A percentile compares a stretch with the other conserved stretches of the same genome.
Conservation (phyloP, 768 basidiomycete species). For the Trametes gibbosa region DNA sequence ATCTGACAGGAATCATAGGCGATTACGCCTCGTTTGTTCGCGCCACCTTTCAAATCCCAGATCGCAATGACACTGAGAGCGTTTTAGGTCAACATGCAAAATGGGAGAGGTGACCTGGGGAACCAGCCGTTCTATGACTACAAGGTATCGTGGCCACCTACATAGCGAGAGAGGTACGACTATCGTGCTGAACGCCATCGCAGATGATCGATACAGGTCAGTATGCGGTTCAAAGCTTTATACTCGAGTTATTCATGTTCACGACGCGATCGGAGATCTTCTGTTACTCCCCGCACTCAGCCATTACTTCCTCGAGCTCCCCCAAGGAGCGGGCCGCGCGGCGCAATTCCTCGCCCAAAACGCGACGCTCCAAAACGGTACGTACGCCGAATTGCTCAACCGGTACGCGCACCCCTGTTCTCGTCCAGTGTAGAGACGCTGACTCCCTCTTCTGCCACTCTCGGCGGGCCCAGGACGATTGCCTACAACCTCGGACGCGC, state of each 20-base stretch:
- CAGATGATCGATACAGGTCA: constrained; percentile 7
- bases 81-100: constrained; percentile 36
- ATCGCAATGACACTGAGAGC: constrained; percentile 30
- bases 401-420: constrained; percentile 21
- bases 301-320: constrained; percentile 44
- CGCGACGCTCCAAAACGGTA: constrained; percentile 41
- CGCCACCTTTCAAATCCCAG: neutral
- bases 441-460: neutral
- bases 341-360: constrained; percentile 32
- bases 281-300: constrained; percentile 39
- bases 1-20: neutral
- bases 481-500: constrained; percentile 39
- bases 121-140: constrained; percentile 41
- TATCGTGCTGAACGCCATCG: neutral
- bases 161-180: constrained; percentile 15
- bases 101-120: constrained; percentile 36
- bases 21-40: constrained; percentile 6
- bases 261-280: constrained; percentile 28
- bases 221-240: neutral
- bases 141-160: constrained; percentile 23
- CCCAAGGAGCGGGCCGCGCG: constrained; percentile 38
- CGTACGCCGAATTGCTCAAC: constrained; percentile 38
- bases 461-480: constrained; percentile 28
- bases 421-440: too few relatives aligned
- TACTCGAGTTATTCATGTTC: neutral